Evolutionary conservation across 2,329 filamentous ascomycete species (phyloP).

Genomic region (Trichophyton verrucosum): DNA sequence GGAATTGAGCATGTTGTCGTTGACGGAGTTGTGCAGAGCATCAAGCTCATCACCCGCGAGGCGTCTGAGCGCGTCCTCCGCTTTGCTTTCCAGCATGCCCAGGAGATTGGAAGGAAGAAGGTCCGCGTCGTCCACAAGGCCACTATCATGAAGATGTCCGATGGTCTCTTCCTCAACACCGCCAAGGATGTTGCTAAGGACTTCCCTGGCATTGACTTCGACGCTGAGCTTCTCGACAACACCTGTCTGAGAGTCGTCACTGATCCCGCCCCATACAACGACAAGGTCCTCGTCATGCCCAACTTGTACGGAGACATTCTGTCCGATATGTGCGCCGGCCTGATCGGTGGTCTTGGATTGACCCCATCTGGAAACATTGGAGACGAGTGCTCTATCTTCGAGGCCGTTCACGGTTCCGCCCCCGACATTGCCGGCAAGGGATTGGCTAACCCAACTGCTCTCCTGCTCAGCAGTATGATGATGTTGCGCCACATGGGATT

Average conservation of each 20-base stretch:
- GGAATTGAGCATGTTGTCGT: constrained; percentile 98
- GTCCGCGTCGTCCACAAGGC: constrained; percentile 98
- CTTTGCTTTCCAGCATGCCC: constrained; percentile 96
- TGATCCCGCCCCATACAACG: constrained; percentile 91
- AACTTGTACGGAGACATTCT: constrained; percentile 99
- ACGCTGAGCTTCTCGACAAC: constrained; percentile 97
- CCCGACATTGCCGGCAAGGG: constrained; percentile 94
- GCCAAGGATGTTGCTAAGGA: constrained; percentile 82
- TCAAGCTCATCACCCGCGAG: constrained; percentile 96
- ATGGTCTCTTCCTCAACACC: constrained; percentile 90
- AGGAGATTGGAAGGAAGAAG: constrained; percentile 88
- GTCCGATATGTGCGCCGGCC: constrained; percentile 97
- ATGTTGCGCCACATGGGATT: constrained; percentile 99
- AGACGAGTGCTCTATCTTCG: constrained; percentile 98
- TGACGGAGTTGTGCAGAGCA: constrained; percentile 95
- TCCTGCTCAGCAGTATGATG: constrained; percentile 95
- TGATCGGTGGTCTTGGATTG: constrained; percentile 93
- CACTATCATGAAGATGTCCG: constrained; percentile 99
- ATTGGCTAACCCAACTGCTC: constrained; percentile 91
- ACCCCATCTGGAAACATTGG: constrained; percentile 98
- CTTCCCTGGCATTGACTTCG: constrained; percentile 90
- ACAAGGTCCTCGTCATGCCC: constrained; percentile 95
- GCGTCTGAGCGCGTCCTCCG: constrained; percentile 91
- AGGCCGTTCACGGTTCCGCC: constrained; percentile 94
- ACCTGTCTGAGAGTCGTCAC: constrained; percentile 98